Percentiles rank a stretch among this genome's conserved stretches.
Conservation (phyloP, 192 early-diverging fungal genomes). For the Coemansia sp. region DNA sequence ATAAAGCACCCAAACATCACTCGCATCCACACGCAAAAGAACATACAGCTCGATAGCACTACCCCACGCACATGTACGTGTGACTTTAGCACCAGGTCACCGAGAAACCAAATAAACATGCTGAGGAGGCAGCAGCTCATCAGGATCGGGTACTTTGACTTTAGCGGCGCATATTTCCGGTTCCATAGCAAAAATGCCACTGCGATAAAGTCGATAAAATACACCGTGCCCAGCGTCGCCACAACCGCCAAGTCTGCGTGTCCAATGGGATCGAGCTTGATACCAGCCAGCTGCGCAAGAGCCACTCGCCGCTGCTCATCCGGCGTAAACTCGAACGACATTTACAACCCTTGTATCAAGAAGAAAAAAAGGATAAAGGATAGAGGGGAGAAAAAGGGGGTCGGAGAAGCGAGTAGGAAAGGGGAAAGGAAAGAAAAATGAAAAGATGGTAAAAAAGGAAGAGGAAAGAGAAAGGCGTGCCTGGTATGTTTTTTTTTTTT, state of each 20-base stretch:
- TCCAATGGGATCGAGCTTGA: slow-evolving; percentile 44
- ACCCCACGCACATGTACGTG: slow-evolving; percentile 41
- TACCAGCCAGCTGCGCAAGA: slow-evolving; percentile 27
- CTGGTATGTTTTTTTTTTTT: too few relatives aligned
- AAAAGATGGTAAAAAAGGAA: slow-evolving; percentile 3
- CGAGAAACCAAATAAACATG: slow-evolving; percentile 53
- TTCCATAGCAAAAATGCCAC: slow-evolving; percentile 43
- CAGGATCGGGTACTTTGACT: slow-evolving; percentile 55
- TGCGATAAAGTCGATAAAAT: slow-evolving; percentile 33
- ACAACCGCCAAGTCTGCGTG: slow-evolving; percentile 40
- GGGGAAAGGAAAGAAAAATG: neutral
- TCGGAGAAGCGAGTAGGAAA: neutral
- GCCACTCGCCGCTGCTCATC: slow-evolving; percentile 23
- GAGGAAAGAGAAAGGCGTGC: too few relatives aligned
- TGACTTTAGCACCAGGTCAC: slow-evolving; percentile 54
- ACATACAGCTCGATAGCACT: slow-evolving; percentile 36
- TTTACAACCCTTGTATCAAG: neutral
- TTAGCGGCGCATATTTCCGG: slow-evolving; percentile 56
- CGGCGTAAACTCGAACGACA: slow-evolving; percentile 39
- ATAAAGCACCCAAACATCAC: slow-evolving; percentile 35
- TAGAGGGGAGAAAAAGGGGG: neutral
- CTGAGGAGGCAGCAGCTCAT: slow-evolving; percentile 40
- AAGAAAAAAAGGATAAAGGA: neutral
- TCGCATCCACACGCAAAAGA: slow-evolving; percentile 53
- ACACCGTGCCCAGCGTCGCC: slow-evolving; percentile 23